Percentiles rank a stretch among this genome's conserved stretches.
phyloP scores from a whole-genome alignment of 1,139 yeast species.

The Diutina mesorugosa region DNA sequence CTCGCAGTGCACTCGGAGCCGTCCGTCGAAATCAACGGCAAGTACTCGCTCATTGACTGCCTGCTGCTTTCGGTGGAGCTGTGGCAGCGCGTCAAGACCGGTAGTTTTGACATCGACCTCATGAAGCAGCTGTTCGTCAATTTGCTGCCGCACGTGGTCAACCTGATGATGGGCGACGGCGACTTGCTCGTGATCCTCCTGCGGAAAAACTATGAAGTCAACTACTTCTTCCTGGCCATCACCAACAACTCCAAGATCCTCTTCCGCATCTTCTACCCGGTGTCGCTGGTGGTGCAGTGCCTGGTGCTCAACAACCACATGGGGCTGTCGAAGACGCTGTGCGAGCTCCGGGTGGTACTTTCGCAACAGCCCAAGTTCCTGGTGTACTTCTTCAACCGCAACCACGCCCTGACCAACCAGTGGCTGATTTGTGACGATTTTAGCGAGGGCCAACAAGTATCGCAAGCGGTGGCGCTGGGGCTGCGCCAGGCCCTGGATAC shows the following conservation, averaged over 20 bases:
- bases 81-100: constrained; percentile 68
- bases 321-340: constrained; percentile 26
- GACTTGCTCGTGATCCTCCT: constrained; percentile 58
- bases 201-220: constrained; percentile 55
- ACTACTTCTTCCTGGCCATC: constrained; percentile 61
- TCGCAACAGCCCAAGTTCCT: constrained; percentile 63
- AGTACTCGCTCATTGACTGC: constrained; percentile 56
- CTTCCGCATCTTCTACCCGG: constrained; percentile 60
- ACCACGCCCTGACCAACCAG: constrained; percentile 42
- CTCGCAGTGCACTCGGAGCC: constrained; percentile 7
- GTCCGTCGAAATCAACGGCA: constrained; percentile 49
- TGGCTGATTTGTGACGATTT: constrained; percentile 81
- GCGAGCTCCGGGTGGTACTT: constrained; percentile 39
- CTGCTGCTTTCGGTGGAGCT: constrained; percentile 58
- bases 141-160: constrained; percentile 52
- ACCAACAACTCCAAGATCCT: constrained; percentile 54
- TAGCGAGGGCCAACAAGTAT: constrained; percentile 71
- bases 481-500: constrained; percentile 37
- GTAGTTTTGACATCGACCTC: constrained; percentile 30
- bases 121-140: constrained; percentile 38
- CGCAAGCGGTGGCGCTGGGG: constrained; percentile 35
- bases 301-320: constrained; percentile 29
- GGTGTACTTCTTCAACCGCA: constrained; percentile 49
- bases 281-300: constrained; percentile 31
- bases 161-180: constrained; percentile 49